Percentiles rank a stretch among this genome's conserved stretches.
These are phyloP conservation scores for Alliaria petiolata DNA, from an alignment of 345 rosid species.

Conservation along the genomic window DNA sequence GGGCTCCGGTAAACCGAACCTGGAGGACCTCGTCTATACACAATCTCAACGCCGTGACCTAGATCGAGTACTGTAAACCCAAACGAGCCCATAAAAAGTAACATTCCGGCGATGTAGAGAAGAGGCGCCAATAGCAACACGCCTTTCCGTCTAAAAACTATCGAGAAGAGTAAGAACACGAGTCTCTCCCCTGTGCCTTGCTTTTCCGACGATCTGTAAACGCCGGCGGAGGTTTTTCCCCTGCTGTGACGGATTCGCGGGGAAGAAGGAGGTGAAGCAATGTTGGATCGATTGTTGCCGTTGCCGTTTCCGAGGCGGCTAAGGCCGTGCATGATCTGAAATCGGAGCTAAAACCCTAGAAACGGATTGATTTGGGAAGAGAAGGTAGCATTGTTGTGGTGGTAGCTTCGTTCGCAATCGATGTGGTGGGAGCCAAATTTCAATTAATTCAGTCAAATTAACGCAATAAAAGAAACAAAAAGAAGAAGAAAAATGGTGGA, in stretches of 20 bases:
- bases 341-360: slow-evolving; percentile 21
- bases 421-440: too few relatives aligned
- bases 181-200: slow-evolving; percentile 52
- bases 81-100: slow-evolving; percentile 82
- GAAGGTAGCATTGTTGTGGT: neutral
- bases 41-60: slow-evolving; percentile 53
- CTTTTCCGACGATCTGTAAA: slow-evolving; percentile 37
- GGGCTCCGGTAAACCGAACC: slow-evolving; percentile 92
- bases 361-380: neutral
- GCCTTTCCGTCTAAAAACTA: slow-evolving; percentile 71
- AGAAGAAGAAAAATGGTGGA: neutral
- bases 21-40: slow-evolving; percentile 49
- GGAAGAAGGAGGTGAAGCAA: slow-evolving; percentile 74
- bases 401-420: neutral
- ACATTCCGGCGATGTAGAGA: slow-evolving; percentile 79
- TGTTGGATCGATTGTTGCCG: slow-evolving; percentile 43
- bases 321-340: slow-evolving; percentile 56
- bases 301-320: slow-evolving; percentile 84
- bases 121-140: slow-evolving; percentile 79
- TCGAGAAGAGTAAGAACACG: slow-evolving; percentile 45
- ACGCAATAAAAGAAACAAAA: neutral
- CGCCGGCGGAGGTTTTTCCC: slow-evolving; percentile 28
- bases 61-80: slow-evolving; percentile 66
- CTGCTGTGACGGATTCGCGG: slow-evolving; percentile 74
- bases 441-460: neutral